phyloP scores from a whole-genome alignment of 805 yeast species.

The Blastobotrys mokoenaii region DNA sequence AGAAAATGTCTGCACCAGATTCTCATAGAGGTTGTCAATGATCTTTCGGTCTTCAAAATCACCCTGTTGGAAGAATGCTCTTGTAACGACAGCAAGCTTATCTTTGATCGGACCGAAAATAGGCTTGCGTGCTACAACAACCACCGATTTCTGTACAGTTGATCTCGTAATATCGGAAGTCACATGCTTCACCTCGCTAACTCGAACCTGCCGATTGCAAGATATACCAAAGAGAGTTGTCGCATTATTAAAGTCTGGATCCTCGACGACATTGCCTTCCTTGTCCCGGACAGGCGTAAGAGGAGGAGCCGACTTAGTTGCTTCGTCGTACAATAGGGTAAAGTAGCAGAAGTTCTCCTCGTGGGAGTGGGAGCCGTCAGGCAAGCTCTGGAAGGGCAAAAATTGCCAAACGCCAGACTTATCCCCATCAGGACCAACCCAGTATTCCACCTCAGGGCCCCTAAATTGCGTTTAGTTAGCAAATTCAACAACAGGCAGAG shows the following conservation, averaged over 20 bases:
- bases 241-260: slow-evolving; percentile 33
- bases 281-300: slow-evolving; percentile 28
- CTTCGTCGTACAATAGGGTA: slow-evolving; percentile 66
- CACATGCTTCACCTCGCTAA: slow-evolving; percentile 48
- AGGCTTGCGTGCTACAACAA: slow-evolving; percentile 79
- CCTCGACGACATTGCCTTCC: slow-evolving; percentile 33
- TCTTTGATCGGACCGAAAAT: slow-evolving; percentile 79
- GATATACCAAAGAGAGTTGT: slow-evolving; percentile 90
- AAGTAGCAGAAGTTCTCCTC: slow-evolving; percentile 92
- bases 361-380: slow-evolving; percentile 91
- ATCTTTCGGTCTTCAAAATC: slow-evolving; percentile 65
- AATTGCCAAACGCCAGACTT: slow-evolving; percentile 62
- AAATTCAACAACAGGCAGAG: not conserved
- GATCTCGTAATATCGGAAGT: slow-evolving; percentile 70
- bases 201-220: slow-evolving; percentile 76
- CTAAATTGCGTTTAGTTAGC: slow-evolving; percentile 31
- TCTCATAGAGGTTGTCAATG: slow-evolving; percentile 61
- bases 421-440: slow-evolving; percentile 49
- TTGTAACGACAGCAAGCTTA: slow-evolving; percentile 81
- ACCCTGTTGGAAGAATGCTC: slow-evolving; percentile 73
- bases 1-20: slow-evolving; percentile 33
- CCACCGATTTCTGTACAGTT: slow-evolving; percentile 84
- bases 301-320: slow-evolving; percentile 37
- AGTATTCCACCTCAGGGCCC: slow-evolving; percentile 93
- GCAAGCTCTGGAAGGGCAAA: slow-evolving; percentile 88